Evolutionary conservation across 1,139 yeast species (phyloP), one percentile per base, ranked within the genome.

Genomic region (Pichia sp.): DNA sequence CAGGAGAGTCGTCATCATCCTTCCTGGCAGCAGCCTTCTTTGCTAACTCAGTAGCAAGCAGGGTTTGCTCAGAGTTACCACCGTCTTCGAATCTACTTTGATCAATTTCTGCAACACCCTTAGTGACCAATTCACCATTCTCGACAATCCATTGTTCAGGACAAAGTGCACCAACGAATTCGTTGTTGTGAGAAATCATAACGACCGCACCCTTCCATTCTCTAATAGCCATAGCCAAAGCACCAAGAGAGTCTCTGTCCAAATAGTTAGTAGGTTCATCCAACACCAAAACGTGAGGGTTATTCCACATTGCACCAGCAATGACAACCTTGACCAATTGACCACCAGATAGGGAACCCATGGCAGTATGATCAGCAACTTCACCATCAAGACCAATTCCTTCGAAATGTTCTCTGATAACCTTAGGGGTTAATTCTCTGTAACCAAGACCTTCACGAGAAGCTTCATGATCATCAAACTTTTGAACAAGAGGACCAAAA

Each of bases 231-330:
- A 88, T 77, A 15, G 98, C 97, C 50, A 91, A 72, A 33, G 97
- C 98, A 57, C 98, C 98, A 45, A 91, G 70, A 20, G 97, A 88
- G 59, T 91, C 98, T 68, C 98, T 79, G 64, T 91, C 98, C 65
- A 91, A 72, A 71, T 91, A 91, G 66, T 91, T 91, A 55, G 98
- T 91, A 58, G 98, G 98, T 74, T 91, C 98, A 64, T 91, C 98
- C 48, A 91, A 72, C 29, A 91, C 98, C 47, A 91, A 74, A 64
- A 91, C 74, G 64, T 91, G 98, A n/a, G 98, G 98, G 59, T 91
- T 91, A 65, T 91, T 88, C 98, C 98, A 91, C 94, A 91, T 91
- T 48, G 97, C 97, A 63, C 97, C 97, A 14, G 98, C 98, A 68
- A 91, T 88, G 45, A 91, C 98, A 46, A 91, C 97, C 66, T 91